Conservation (phyloP, 331 rosid species). For the Rhamnella rubrinervis region DNA sequence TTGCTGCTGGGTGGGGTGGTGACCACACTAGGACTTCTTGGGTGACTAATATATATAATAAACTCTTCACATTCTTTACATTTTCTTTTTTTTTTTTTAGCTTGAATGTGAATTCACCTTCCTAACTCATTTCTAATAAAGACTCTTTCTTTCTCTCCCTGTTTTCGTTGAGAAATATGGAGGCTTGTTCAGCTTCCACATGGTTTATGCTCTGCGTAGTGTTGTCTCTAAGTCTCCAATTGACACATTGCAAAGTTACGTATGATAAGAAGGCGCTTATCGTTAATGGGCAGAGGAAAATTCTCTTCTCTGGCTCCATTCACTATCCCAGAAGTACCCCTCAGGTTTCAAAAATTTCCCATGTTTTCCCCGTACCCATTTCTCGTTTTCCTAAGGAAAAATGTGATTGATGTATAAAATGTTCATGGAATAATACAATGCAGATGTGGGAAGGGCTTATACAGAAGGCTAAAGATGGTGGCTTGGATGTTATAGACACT, state of each 20-base stretch:
- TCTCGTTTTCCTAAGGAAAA: not conserved
- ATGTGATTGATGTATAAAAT: constrained; percentile 1
- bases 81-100: too few species aligned
- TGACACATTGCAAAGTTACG: constrained; percentile 25
- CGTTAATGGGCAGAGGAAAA: constrained; percentile 36
- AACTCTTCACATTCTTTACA: too few species aligned
- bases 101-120: not conserved
- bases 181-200: constrained; percentile 14
- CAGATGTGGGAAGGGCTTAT: constrained; percentile 48
- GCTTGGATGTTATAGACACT: constrained; percentile 48
- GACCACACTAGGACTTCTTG: not conserved
- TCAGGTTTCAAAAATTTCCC: constrained; percentile 19
- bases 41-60: too few species aligned
- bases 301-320: constrained; percentile 46
- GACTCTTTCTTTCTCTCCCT: not conserved
- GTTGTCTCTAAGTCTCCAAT: constrained; percentile 15
- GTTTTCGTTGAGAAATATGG: constrained; percentile 9
- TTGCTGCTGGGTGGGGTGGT: not conserved
- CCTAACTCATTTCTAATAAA: not conserved
- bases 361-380: not conserved
- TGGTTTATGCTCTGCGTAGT: constrained; percentile 23
- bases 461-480: constrained; percentile 39
- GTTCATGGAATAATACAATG: constrained; percentile 8
- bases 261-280: constrained; percentile 38
- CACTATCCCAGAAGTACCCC: constrained; percentile 49